Evolutionary conservation across 164 flowering plant species (phyloP), one percentile per base, ranked within the genome.

Genomic region (Malania oleifera): DNA sequence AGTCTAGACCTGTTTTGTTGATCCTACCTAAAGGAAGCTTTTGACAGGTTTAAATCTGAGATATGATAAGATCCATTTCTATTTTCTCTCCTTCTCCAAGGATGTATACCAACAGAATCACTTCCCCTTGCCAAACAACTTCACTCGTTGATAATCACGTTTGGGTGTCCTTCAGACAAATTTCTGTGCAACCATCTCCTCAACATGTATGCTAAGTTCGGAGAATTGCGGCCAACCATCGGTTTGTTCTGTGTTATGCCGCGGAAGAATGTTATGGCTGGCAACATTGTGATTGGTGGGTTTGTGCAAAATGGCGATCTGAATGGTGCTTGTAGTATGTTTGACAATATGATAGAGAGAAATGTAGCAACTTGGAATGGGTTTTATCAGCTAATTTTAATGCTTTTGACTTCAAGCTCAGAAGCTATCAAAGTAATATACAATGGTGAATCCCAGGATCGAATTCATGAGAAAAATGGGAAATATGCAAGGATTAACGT

Each of bases 351-450:
- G 86, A 69, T 75, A 40, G 79, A 70, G 19, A 73, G 80, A 59
- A 87, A 87, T 52, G 63, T 82, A 8, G 83, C 82, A 0, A 70
- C 96, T 2, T 88, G 85, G 85, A 88, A 84, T 56, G 90, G 85
- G 0, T n/a, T n/a, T n/a, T n/a, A n/a, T n/a, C n/a, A n/a, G n/a
- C n/a, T n/a, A n/a, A n/a, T n/a, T n/a, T n/a, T n/a, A n/a, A n/a
- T n/a, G n/a, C n/a, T n/a, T n/a, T n/a, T n/a, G n/a, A n/a, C n/a
- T n/a, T n/a, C n/a, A n/a, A n/a, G n/a, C n/a, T n/a, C n/a, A n/a
- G n/a, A n/a, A n/a, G n/a, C n/a, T n/a, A n/a, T n/a, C n/a, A n/a
- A n/a, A n/a, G n/a, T n/a, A n/a, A n/a, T n/a, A n/a, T n/a, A n/a
- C n/a, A n/a, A n/a, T n/a, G n/a, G n/a, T n/a, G n/a, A n/a, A n/a